A percentile compares a stretch with the other conserved stretches of the same genome.
Evolutionary conservation across 352 stramenopile genomes (phyloP).

Genomic region (Thraustochytrium striatum): DNA sequence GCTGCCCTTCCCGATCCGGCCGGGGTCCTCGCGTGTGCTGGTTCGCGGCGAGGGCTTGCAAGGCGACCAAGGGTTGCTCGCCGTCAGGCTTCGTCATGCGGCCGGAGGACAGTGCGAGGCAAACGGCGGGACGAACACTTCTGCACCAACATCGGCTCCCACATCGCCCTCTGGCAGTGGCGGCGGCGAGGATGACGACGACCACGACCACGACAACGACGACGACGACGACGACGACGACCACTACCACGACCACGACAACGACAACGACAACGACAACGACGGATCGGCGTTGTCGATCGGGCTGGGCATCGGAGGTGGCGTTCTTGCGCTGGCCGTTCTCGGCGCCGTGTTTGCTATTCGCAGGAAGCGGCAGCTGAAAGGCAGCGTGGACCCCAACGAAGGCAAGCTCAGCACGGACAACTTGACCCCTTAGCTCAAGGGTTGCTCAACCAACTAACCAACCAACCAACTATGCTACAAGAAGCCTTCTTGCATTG

Average conservation of each 20-base stretch:
- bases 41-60: too few relatives aligned
- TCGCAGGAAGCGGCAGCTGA: not conserved
- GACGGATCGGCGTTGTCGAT: not conserved
- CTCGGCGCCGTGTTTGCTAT: not conserved
- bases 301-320: not conserved
- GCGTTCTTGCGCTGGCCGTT: not conserved
- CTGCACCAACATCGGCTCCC: not conserved
- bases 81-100: too few relatives aligned
- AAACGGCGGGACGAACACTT: too few relatives aligned
- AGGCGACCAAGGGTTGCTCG: too few relatives aligned
- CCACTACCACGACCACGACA: not conserved
- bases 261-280: not conserved
- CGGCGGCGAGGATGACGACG: not conserved
- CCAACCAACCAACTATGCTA: too few relatives aligned
- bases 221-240: not conserved
- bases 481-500: too few relatives aligned
- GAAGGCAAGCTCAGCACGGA: not conserved
- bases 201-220: not conserved
- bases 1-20: too few relatives aligned
- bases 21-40: too few relatives aligned
- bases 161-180: too few relatives aligned
- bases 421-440: too few relatives aligned
- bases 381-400: not conserved
- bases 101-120: too few relatives aligned
- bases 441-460: too few relatives aligned